A percentile compares a stretch with the other conserved stretches of the same genome.
These are phyloP conservation scores for Fusarium sp. DNA, from an alignment of 2,329 filamentous ascomycete genomes.

Conservation along the genomic window DNA sequence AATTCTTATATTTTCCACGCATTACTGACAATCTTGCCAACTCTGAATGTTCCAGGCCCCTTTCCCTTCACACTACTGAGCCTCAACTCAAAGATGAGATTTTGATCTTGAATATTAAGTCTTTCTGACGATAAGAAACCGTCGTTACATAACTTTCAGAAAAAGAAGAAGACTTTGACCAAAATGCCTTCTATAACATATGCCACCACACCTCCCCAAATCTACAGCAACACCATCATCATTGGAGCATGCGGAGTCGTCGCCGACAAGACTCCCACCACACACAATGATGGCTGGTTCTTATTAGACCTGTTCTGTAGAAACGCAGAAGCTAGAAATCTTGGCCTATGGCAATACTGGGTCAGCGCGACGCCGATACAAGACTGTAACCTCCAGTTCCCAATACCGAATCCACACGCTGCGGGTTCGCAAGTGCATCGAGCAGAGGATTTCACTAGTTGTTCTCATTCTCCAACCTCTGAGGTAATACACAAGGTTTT, in stretches of 20 bases:
- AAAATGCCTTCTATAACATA: background rate
- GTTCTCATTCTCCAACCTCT: background rate
- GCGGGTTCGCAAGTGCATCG: background rate
- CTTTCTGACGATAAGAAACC: background rate
- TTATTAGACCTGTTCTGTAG: background rate
- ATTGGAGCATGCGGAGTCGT: background rate
- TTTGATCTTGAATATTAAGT: background rate
- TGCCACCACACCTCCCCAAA: background rate
- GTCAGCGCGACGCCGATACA: background rate
- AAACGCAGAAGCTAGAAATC: background rate
- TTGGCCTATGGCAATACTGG: background rate
- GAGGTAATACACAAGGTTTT: background rate
- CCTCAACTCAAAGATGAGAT: too few species aligned
- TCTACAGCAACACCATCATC: slow-evolving; percentile 1
- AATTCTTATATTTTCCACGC: too few species aligned
- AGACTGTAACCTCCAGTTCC: accelerated
- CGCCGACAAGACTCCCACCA: background rate
- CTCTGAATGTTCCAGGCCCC: too few species aligned
- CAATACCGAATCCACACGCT: background rate
- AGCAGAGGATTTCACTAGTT: background rate
- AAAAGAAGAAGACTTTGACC: background rate
- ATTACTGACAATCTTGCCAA: too few species aligned
- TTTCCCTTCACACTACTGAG: too few species aligned
- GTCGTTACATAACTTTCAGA: background rate
- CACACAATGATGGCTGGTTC: background rate